phyloP scores from a whole-genome alignment of 2,329 filamentous ascomycete species.

The Rhexocercosporidium sp. region DNA sequence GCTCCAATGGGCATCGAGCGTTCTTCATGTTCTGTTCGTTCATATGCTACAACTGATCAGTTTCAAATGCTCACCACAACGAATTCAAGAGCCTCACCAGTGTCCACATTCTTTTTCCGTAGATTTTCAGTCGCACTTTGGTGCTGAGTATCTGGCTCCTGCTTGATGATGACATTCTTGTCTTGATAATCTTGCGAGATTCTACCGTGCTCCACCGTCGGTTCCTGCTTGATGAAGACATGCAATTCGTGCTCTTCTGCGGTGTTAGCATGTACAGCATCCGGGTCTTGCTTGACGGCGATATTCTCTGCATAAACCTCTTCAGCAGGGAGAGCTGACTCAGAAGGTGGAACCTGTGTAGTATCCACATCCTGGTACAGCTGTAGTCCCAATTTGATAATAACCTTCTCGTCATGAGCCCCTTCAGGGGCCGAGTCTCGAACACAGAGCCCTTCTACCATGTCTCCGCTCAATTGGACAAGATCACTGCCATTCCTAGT shows the following conservation, averaged over 20 bases:
- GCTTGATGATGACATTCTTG: not conserved
- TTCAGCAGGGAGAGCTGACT: too few species aligned
- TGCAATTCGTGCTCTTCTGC: not conserved
- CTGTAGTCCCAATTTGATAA: not conserved
- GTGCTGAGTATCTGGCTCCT: not conserved
- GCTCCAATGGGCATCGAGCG: not conserved
- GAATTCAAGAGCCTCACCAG: not conserved
- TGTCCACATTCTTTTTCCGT: not conserved
- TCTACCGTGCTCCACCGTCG: not conserved
- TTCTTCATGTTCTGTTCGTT: not conserved
- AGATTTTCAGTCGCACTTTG: not conserved
- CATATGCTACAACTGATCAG: not conserved
- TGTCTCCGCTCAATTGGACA: too few species aligned
- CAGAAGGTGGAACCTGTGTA: too few species aligned
- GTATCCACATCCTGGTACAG: not conserved
- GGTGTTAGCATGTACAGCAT: not conserved
- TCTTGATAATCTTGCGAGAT: not conserved
- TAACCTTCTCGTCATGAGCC: not conserved
- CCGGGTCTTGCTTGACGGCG: not conserved
- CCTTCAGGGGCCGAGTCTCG: not conserved
- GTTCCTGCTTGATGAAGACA: not conserved
- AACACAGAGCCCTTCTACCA: not conserved
- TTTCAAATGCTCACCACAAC: too few species aligned
- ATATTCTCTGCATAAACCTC: not conserved
- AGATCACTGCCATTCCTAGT: not conserved